Evolutionary conservation across 768 basidiomycete species (phyloP).

Genomic region (Tricholoma furcatifolium): DNA sequence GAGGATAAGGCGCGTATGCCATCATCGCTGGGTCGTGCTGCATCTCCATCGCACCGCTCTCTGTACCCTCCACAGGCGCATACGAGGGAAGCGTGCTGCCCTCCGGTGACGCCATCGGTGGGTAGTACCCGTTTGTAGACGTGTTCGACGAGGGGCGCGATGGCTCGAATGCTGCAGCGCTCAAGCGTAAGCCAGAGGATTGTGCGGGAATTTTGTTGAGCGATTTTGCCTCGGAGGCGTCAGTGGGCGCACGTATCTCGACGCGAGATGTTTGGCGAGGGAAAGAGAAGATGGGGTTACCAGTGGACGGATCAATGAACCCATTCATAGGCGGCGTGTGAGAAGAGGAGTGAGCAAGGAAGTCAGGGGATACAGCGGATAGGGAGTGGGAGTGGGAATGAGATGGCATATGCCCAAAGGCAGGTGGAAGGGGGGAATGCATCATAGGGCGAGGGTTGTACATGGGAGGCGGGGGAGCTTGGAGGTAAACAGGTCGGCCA

Average conservation of each 20-base stretch:
- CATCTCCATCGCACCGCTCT: conserved; percentile 16
- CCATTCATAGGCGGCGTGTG: conserved; percentile 62
- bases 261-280: conserved; percentile 71
- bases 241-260: conserved; percentile 65
- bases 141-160: conserved; percentile 26
- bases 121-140: conserved; percentile 18
- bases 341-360: conserved; percentile 49
- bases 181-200: conserved; percentile 44
- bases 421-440: conserved; percentile 50
- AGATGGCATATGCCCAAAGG: conserved; percentile 65
- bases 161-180: conserved; percentile 51
- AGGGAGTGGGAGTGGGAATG: conserved; percentile 40
- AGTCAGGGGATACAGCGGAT: conserved; percentile 57
- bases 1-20: conserved; percentile 58
- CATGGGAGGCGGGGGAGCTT: conserved; percentile 55
- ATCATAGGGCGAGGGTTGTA: conserved; percentile 69
- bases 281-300: conserved; percentile 70
- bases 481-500: conserved; percentile 75
- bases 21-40: conserved; percentile 37
- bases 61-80: conserved; percentile 33
- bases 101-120: conserved; percentile 12
- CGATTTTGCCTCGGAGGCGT: conserved; percentile 25
- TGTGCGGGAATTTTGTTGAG: conserved; percentile 28
- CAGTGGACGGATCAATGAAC: conserved; percentile 65
- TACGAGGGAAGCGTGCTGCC: conserved; percentile 18